phyloP scores from a whole-genome alignment of 805 yeast species.

The Yamadazyma paraphyllophila region DNA sequence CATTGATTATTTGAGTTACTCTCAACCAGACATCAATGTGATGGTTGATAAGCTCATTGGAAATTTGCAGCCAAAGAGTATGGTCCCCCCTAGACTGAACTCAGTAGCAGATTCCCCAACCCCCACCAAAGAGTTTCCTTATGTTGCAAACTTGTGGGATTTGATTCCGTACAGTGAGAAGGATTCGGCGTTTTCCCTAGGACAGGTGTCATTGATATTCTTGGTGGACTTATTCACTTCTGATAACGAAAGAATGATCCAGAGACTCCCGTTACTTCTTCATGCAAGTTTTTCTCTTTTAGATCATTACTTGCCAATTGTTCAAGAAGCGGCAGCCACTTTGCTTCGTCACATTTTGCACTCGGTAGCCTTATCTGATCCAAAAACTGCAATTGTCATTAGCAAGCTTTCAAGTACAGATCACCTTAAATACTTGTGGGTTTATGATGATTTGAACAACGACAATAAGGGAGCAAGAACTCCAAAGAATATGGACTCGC shows the following conservation, averaged over 20 bases:
- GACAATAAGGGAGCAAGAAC: conserved; percentile 77
- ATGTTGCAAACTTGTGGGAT: conserved; percentile 68
- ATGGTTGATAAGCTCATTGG: conserved; percentile 60
- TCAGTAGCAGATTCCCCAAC: conserved; percentile 7
- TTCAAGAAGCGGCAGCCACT: conserved; percentile 81
- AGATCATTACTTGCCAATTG: conserved; percentile 82
- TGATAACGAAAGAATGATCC: conserved; percentile 59
- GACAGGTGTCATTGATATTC: conserved; percentile 83
- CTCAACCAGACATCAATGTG: conserved; percentile 45
- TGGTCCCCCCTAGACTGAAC: conserved; percentile 69
- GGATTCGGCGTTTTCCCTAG: conserved; percentile 78
- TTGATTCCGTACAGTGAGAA: conserved; percentile 53
- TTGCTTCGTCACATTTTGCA: conserved; percentile 71
- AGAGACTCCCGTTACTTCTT: conserved; percentile 66
- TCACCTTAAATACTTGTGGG: conserved; percentile 57
- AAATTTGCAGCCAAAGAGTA: conserved; percentile 77
- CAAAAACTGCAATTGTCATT: conserved; percentile 55
- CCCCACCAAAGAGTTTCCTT: conserved; percentile 48
- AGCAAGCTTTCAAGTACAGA: conserved; percentile 56
- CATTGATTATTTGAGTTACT: conserved; percentile 66
- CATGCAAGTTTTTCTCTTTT: conserved; percentile 78
- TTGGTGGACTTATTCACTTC: conserved; percentile 75
- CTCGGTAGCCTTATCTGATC: conserved; percentile 54
- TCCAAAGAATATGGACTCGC: conserved; percentile 78
- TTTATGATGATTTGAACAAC: conserved; percentile 78